These are phyloP conservation scores for Hymenotorrendiella dingleyae DNA, from an alignment of 2,329 filamentous ascomycete species.

Conservation along the genomic window DNA sequence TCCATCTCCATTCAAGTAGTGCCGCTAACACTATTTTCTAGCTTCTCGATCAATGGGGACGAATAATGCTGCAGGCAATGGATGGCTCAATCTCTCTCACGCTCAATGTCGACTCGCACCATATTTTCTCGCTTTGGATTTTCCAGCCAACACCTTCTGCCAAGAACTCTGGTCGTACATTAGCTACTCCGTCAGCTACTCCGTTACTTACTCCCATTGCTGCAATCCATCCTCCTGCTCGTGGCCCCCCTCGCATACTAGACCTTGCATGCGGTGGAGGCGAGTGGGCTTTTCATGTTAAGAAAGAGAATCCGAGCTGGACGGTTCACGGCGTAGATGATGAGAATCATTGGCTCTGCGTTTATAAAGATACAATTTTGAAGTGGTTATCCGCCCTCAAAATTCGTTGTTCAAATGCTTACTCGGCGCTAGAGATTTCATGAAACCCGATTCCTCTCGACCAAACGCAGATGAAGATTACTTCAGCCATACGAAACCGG, in stretches of 20 bases:
- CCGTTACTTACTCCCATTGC: not conserved
- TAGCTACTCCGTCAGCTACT: too few relatives aligned
- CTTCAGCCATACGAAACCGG: conserved; percentile 17
- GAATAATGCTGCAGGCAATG: conserved; percentile 16
- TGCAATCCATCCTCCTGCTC: conserved; percentile 8
- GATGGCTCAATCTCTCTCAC: conserved; percentile 11
- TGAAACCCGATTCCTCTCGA: conserved; percentile 5
- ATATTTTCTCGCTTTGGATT: conserved; percentile 22
- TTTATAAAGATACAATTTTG: conserved; percentile 10
- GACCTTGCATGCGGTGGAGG: conserved; percentile 29
- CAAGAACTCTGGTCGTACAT: not conserved
- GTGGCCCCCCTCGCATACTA: conserved; percentile 23
- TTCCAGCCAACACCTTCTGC: conserved; percentile 11
- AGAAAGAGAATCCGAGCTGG: conserved; percentile 25
- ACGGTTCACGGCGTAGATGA: conserved; percentile 29
- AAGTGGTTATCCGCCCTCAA: conserved; percentile 15
- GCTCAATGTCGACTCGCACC: conserved; percentile 9
- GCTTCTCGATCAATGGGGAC: conserved; percentile 19
- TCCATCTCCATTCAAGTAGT: not conserved
- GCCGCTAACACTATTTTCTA: conserved; percentile 5
- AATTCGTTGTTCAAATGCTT: not conserved
- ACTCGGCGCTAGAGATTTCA: conserved; percentile 21
- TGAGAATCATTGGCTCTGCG: conserved; percentile 25
- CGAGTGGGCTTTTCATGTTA: conserved; percentile 25
- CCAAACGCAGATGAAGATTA: conserved; percentile 17